phyloP scores from a whole-genome alignment of 108 stramenopile species.

The Chaetoceros muelleri region DNA sequence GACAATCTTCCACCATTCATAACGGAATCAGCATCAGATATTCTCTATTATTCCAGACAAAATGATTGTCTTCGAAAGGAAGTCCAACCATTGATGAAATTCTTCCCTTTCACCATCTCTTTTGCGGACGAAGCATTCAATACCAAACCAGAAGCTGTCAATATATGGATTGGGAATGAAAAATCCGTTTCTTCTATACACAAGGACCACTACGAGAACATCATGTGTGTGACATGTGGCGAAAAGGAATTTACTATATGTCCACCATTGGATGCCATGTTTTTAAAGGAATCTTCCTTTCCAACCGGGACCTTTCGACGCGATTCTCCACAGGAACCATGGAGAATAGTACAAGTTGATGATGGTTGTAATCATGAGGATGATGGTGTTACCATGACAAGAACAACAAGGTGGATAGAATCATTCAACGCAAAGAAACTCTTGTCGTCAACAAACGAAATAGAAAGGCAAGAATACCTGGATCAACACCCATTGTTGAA shows the following conservation, averaged over 20 bases:
- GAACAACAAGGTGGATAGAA: constrained; percentile 41
- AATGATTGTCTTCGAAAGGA: constrained; percentile 83
- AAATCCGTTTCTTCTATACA: constrained; percentile 83
- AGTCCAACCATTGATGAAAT: constrained; percentile 26
- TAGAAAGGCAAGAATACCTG: constrained; percentile 11
- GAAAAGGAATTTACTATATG: constrained; percentile 87
- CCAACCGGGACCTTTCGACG: constrained; percentile 23
- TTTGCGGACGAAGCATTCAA: constrained; percentile 58
- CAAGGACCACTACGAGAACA: constrained; percentile 94
- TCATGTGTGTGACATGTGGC: constrained; percentile 84
- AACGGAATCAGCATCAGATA: constrained; percentile 7
- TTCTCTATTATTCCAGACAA: constrained; percentile 73
- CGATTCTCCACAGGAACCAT: background rate
- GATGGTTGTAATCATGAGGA: background rate
- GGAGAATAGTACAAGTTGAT: constrained; percentile 7
- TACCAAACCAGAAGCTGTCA: constrained; percentile 77
- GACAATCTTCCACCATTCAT: too few relatives aligned
- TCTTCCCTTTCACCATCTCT: constrained; percentile 26
- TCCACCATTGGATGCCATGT: constrained; percentile 78
- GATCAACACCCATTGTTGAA: constrained; percentile 27
- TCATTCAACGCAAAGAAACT: constrained; percentile 26
- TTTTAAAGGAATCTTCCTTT: constrained; percentile 50
- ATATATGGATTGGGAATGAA: constrained; percentile 94
- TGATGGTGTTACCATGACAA: background rate
- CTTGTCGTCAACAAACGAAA: constrained; percentile 1